phyloP scores from a whole-genome alignment of 1,139 yeast species.

The Geotrichum siamense region DNA sequence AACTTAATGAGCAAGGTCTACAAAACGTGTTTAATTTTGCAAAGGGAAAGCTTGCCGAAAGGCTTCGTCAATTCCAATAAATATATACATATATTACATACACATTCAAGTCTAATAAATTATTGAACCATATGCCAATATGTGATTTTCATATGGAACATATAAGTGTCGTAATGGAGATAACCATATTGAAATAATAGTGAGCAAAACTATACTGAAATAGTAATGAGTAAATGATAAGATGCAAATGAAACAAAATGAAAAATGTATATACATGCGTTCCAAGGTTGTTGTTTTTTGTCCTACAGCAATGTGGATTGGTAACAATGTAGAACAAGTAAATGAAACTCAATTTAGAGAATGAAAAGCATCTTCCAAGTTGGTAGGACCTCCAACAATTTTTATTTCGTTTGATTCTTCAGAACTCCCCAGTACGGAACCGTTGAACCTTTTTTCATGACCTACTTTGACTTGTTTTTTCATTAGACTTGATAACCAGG shows the following conservation, averaged over 20 bases:
- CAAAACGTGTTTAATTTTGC: slow-evolving; percentile 88
- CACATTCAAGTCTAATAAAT: neutral
- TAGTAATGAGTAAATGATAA: neutral
- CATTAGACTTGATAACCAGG: slow-evolving; percentile 35
- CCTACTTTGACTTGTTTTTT: slow-evolving; percentile 34
- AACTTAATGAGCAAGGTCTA: slow-evolving; percentile 79
- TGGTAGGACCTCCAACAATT: slow-evolving; percentile 7
- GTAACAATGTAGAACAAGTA: too few species aligned
- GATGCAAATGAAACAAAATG: neutral
- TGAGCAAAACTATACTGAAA: too few species aligned
- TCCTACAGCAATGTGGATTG: too few species aligned
- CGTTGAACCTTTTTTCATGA: slow-evolving; percentile 32
- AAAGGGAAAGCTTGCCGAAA: slow-evolving; percentile 75
- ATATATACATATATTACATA: neutral
- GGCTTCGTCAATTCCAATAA: slow-evolving; percentile 58
- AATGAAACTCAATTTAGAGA: slow-evolving; percentile 2
- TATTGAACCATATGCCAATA: neutral
- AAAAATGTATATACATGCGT: too few species aligned
- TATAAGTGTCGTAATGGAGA: too few species aligned
- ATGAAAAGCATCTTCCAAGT: slow-evolving; percentile 5
- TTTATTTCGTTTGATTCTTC: slow-evolving; percentile 2
- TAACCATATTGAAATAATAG: too few species aligned
- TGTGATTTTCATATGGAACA: too few species aligned
- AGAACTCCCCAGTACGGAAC: slow-evolving; percentile 29
- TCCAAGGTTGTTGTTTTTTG: too few species aligned